phyloP scores from a whole-genome alignment of 2,329 filamentous ascomycete species.

The Colletotrichum destructivum region DNA sequence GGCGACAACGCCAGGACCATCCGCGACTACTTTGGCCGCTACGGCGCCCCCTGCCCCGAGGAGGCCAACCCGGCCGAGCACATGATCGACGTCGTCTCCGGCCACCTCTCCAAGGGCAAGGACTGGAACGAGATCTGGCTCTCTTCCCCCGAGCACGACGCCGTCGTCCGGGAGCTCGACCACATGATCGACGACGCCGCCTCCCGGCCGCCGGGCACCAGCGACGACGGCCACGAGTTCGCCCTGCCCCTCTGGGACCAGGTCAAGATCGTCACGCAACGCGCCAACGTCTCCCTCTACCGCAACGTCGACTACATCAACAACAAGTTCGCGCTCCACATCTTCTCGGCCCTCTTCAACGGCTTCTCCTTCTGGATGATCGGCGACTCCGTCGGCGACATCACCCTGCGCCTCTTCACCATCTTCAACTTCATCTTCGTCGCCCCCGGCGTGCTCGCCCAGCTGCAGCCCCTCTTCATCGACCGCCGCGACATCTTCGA shows the following conservation, averaged over 20 bases:
- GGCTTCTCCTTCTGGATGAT: slow-evolving; percentile 75
- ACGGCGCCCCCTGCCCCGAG: slow-evolving; percentile 74
- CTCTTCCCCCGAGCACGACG: slow-evolving; percentile 71
- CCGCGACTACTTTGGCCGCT: slow-evolving; percentile 75
- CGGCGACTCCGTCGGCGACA: slow-evolving; percentile 63
- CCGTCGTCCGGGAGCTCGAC: slow-evolving; percentile 74
- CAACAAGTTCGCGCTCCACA: slow-evolving; percentile 73
- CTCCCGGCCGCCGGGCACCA: slow-evolving; percentile 56
- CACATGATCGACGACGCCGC: slow-evolving; percentile 71
- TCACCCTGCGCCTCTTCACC: slow-evolving; percentile 71
- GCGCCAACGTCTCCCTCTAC: slow-evolving; percentile 74
- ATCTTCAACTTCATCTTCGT: slow-evolving; percentile 77
- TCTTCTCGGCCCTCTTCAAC: slow-evolving; percentile 70
- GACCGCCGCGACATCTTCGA: slow-evolving; percentile 71
- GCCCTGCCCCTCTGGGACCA: slow-evolving; percentile 78
- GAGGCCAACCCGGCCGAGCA: slow-evolving; percentile 82
- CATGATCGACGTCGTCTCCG: slow-evolving; percentile 76
- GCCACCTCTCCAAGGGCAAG: slow-evolving; percentile 59
- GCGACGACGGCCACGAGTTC: slow-evolving; percentile 76
- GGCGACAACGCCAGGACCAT: slow-evolving; percentile 69
- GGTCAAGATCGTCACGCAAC: slow-evolving; percentile 73
- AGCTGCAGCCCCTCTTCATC: slow-evolving; percentile 73
- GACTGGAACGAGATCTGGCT: slow-evolving; percentile 82
- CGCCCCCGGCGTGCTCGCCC: slow-evolving; percentile 70
- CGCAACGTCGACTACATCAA: slow-evolving; percentile 78